A percentile compares a stretch with the other conserved stretches of the same genome.
Conservation (phyloP, 768 basidiomycete genomes). For the Trametes cinnabarina region DNA sequence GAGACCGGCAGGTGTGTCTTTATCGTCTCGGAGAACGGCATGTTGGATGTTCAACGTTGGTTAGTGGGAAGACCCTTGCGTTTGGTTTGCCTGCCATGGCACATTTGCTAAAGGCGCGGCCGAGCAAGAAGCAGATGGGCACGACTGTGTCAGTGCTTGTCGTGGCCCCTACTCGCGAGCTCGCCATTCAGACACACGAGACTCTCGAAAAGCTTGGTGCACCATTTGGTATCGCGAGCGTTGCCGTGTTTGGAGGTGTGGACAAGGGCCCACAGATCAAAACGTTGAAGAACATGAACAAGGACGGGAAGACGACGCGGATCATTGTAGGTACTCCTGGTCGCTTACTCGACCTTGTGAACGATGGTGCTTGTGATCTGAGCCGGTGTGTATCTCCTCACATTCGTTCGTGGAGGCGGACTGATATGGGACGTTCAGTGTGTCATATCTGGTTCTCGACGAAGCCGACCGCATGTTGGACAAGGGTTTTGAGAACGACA, state of each 20-base stretch:
- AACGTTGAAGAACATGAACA: constrained; percentile 54
- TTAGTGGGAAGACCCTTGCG: constrained; percentile 91
- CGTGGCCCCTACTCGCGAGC: constrained; percentile 92
- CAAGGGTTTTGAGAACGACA: constrained; percentile 98
- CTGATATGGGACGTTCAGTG: constrained; percentile 44
- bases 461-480: constrained; percentile 99
- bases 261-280: constrained; percentile 80
- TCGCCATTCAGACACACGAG: constrained; percentile 93
- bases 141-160: constrained; percentile 51
- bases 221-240: constrained; percentile 71
- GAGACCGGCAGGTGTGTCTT: constrained; percentile 80
- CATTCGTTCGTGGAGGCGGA: constrained; percentile 1
- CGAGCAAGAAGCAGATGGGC: constrained; percentile 30
- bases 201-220: constrained; percentile 72
- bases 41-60: not conserved
- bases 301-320: constrained; percentile 52
- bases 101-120: constrained; percentile 48
- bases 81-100: constrained; percentile 91
- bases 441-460: constrained; percentile 90
- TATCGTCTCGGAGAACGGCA: not conserved
- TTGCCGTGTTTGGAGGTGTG: constrained; percentile 95
- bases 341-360: constrained; percentile 85
- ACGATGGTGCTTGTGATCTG: constrained; percentile 82
- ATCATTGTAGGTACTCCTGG: constrained; percentile 97
- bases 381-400: constrained; percentile 50